These are phyloP conservation scores for Medicago ruthenica DNA, from an alignment of 306 rosid species.

Conservation along the genomic window DNA sequence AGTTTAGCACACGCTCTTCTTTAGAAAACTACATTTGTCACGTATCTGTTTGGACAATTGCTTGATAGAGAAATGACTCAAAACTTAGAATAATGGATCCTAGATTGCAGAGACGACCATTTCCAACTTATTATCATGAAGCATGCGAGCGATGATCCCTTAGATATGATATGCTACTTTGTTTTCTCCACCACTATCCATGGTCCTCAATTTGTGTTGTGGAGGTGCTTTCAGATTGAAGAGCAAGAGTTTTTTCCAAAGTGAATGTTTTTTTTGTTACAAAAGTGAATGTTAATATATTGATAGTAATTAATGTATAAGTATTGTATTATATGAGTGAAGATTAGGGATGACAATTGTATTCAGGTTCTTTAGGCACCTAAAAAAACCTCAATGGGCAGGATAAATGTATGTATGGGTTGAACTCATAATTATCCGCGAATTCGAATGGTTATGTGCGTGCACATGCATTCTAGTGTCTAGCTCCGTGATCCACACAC, in stretches of 20 bases:
- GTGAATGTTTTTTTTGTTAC: no score
- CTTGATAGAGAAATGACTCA: slow-evolving; percentile 3
- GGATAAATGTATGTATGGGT: no score
- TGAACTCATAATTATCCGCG: no score
- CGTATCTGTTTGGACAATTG: background rate
- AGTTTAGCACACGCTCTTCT: background rate
- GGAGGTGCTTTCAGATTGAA: background rate
- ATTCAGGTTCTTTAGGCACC: no score
- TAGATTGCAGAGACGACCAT: background rate
- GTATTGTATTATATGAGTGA: no score
- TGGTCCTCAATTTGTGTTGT: background rate
- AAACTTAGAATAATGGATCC: background rate
- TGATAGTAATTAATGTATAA: no score
- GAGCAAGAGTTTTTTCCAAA: background rate
- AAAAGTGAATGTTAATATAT: no score
- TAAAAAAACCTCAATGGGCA: no score
- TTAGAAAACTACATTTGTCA: background rate
- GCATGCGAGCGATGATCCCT: slow-evolving; percentile 3
- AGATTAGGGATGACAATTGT: no score
- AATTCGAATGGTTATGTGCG: no score
- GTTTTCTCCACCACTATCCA: background rate
- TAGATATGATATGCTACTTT: background rate
- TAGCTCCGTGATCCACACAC: no score
- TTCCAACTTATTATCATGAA: slow-evolving; percentile 14
- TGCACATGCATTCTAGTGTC: no score